Conservation (phyloP, 2,329 filamentous ascomycete species). For the Aspergillus carbonarius region DNA sequence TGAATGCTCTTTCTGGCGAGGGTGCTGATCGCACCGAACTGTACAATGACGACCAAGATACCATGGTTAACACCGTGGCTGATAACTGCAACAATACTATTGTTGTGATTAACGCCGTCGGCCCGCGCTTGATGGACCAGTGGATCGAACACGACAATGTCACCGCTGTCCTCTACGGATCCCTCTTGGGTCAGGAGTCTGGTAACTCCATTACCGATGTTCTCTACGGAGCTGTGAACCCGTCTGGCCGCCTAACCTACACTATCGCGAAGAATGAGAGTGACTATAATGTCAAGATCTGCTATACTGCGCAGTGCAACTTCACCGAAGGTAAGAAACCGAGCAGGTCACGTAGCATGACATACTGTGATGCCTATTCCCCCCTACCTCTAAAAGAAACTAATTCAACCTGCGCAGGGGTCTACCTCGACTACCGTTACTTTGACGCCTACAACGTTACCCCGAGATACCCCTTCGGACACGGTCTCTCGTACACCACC, state of each 20-base stretch:
- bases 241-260: slow-evolving; percentile 44
- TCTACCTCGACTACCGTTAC: slow-evolving; percentile 56
- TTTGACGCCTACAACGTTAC: slow-evolving; percentile 45
- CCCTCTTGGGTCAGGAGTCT: slow-evolving; percentile 62
- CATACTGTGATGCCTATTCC: too few relatives aligned
- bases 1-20: slow-evolving; percentile 51
- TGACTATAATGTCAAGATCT: slow-evolving; percentile 50
- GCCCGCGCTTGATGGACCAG: slow-evolving; percentile 54
- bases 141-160: slow-evolving; percentile 64
- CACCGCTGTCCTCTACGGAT: slow-evolving; percentile 62
- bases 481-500: slow-evolving; percentile 29
- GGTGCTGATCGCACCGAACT: slow-evolving; percentile 36
- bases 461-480: slow-evolving; percentile 40
- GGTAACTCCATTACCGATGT: slow-evolving; percentile 56
- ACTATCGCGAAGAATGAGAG: slow-evolving; percentile 57
- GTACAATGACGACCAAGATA: slow-evolving; percentile 48
- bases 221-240: slow-evolving; percentile 52
- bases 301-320: slow-evolving; percentile 5
- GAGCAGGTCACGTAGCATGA: too few relatives aligned
- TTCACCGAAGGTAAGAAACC: slow-evolving; percentile 5
- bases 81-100: slow-evolving; percentile 61
- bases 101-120: slow-evolving; percentile 64
- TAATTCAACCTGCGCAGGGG: slow-evolving; percentile 24
- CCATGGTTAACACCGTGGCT: slow-evolving; percentile 57
- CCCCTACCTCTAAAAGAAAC: too few relatives aligned